Conservation (phyloP, 805 yeast genomes). For the Ogataea pini region DNA sequence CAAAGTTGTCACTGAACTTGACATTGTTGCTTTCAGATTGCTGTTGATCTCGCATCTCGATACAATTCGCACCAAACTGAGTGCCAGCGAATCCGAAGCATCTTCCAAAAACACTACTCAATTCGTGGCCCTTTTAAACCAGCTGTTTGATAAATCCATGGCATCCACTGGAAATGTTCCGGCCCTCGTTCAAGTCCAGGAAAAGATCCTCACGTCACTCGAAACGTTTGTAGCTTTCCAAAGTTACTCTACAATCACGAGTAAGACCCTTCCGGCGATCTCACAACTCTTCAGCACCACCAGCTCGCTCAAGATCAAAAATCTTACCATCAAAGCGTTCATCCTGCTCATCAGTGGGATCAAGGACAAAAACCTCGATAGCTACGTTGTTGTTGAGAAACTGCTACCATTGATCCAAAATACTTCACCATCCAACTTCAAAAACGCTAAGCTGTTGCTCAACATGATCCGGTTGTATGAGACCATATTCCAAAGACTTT, state of each 20-base stretch:
- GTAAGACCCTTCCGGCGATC: constrained; percentile 70
- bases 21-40: constrained; percentile 34
- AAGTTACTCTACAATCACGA: constrained; percentile 60
- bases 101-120: constrained; percentile 26
- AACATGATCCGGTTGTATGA: constrained; percentile 34
- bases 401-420: constrained; percentile 69
- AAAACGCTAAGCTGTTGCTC: constrained; percentile 31
- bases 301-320: constrained; percentile 76
- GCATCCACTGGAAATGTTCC: constrained; percentile 18
- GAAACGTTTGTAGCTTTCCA: constrained; percentile 35
- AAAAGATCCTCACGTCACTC: constrained; percentile 32
- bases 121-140: constrained; percentile 32
- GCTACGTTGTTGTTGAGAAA: constrained; percentile 69
- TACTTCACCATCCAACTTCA: constrained; percentile 36
- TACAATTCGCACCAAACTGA: constrained; percentile 30
- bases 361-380: constrained; percentile 61
- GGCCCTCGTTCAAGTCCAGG: constrained; percentile 34
- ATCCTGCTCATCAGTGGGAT: constrained; percentile 47
- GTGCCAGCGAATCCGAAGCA: constrained; percentile 28
- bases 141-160: constrained; percentile 36
- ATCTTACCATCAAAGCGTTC: constrained; percentile 63
- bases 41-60: constrained; percentile 33
- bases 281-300: constrained; percentile 80
- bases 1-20: constrained; percentile 26
- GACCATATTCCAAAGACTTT: constrained; percentile 30